Conservation (phyloP, 1,139 yeast species). For the Yamadazyma diddensiae region DNA sequence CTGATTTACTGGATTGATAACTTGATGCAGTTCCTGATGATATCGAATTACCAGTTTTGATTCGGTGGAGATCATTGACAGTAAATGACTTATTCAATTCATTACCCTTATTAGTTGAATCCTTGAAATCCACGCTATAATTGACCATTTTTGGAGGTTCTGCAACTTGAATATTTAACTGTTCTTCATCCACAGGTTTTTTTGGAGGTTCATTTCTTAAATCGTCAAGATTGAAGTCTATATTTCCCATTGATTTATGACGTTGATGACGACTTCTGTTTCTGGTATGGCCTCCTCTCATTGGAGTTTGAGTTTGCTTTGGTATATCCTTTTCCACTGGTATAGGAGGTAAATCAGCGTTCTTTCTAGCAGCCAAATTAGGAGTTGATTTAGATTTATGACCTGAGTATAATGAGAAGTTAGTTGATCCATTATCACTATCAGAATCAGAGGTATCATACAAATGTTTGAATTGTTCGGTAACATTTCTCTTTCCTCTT, state of each 20-base stretch:
- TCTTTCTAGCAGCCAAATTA: slow-evolving; percentile 12
- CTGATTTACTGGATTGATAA: slow-evolving; percentile 30
- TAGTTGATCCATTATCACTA: slow-evolving; percentile 24
- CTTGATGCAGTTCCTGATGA: slow-evolving; percentile 21
- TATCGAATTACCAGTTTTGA: slow-evolving; percentile 4
- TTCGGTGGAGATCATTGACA: slow-evolving; percentile 10
- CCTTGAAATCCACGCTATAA: slow-evolving; percentile 44
- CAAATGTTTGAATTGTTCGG: slow-evolving; percentile 25
- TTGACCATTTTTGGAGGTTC: slow-evolving; percentile 39
- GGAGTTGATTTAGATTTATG: slow-evolving; percentile 23
- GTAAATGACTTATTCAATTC: slow-evolving; percentile 9
- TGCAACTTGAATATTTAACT: slow-evolving; percentile 26
- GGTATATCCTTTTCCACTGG: slow-evolving; percentile 8
- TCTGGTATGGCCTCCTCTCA: slow-evolving; percentile 15
- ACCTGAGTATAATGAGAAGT: slow-evolving; percentile 12
- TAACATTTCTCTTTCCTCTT: slow-evolving; percentile 28
- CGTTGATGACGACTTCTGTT: slow-evolving; percentile 28
- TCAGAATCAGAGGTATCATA: slow-evolving; percentile 29
- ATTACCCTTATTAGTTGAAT: slow-evolving; percentile 18
- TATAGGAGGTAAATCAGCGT: slow-evolving; percentile 16
- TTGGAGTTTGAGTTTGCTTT: slow-evolving; percentile 27
- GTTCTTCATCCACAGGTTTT: slow-evolving; percentile 9
- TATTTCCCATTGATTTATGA: slow-evolving; percentile 38
- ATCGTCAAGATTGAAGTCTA: slow-evolving; percentile 26
- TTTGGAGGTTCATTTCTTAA: slow-evolving; percentile 3